Evolutionary conservation across 1,284 basidiomycete species (phyloP).

Genomic region (Jaminaea rosea): DNA sequence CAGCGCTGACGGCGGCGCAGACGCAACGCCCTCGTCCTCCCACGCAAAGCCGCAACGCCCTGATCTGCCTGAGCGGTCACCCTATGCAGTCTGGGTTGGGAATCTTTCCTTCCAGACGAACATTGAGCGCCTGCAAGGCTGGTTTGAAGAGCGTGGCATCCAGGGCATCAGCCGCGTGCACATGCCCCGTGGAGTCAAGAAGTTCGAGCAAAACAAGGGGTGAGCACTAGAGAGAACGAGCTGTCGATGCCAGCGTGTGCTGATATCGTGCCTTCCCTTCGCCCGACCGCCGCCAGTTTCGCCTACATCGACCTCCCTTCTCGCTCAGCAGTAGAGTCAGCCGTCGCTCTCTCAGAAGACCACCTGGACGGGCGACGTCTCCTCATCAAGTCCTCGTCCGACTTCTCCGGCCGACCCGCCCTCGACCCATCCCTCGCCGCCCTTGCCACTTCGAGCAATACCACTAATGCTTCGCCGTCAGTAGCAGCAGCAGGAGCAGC

Average conservation of each 20-base stretch:
- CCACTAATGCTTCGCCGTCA: neutral
- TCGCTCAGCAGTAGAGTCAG: conserved; percentile 62
- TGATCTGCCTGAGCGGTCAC: neutral
- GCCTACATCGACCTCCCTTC: conserved; percentile 90
- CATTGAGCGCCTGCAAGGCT: conserved; percentile 25
- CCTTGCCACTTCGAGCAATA: conserved; percentile 9
- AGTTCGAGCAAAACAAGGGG: conserved; percentile 52
- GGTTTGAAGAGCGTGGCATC: conserved; percentile 30
- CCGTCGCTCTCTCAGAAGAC: conserved; percentile 71
- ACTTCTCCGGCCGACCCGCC: conserved; percentile 45
- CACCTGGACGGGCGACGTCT: conserved; percentile 74
- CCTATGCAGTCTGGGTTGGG: conserved; percentile 56
- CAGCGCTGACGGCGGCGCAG: neutral
- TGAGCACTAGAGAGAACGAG: conserved; percentile 26
- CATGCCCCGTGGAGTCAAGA: conserved; percentile 51
- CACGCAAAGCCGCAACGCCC: conserved; percentile 7
- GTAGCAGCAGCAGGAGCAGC: neutral
- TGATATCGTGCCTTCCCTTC: conserved; percentile 31
- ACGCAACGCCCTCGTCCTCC: too few species aligned
- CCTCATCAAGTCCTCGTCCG: conserved; percentile 79
- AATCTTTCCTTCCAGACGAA: conserved; percentile 40
- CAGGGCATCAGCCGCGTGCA: conserved; percentile 52
- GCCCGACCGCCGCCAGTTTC: conserved; percentile 56
- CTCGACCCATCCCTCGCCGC: conserved; percentile 22
- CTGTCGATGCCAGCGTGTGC: conserved; percentile 56